Percentiles rank a stretch among this genome's conserved stretches.
phyloP scores from a whole-genome alignment of 1,139 yeast genomes.

The Lodderomyces pseudojiufengensis region DNA sequence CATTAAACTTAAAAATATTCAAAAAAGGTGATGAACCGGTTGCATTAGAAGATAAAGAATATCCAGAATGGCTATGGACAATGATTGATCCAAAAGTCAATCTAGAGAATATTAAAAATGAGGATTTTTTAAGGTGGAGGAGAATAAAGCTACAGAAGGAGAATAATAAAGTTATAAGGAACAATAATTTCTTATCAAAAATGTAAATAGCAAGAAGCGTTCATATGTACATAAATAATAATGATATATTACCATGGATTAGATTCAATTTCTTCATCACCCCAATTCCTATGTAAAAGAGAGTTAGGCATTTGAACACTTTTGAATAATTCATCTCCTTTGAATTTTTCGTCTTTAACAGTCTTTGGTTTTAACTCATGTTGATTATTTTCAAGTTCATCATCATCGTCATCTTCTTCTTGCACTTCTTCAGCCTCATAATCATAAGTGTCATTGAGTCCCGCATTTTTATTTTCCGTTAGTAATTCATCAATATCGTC shows the following conservation, averaged over 20 bases:
- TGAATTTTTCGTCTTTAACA: constrained; percentile 16
- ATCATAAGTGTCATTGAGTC: constrained; percentile 34
- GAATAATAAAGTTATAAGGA: constrained; percentile 69
- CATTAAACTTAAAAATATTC: constrained; percentile 68
- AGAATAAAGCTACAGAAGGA: constrained; percentile 62
- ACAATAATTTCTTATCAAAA: constrained; percentile 67
- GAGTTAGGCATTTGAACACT: constrained; percentile 49
- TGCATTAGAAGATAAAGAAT: constrained; percentile 82
- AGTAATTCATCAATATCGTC: constrained; percentile 63
- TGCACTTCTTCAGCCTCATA: constrained; percentile 24
- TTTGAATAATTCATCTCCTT: constrained; percentile 51
- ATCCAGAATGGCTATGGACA: constrained; percentile 97
- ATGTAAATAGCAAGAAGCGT: constrained; percentile 24
- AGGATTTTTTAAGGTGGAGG: constrained; percentile 65
- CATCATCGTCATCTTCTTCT: constrained; percentile 14
- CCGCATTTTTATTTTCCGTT: constrained; percentile 28
- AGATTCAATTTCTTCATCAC: constrained; percentile 37
- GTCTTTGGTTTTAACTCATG: constrained; percentile 4
- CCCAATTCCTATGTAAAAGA: constrained; percentile 51
- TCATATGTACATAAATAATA: constrained; percentile 3
- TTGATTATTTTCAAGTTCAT: constrained; percentile 12
- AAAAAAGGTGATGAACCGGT: constrained; percentile 86
- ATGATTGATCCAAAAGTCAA: constrained; percentile 62
- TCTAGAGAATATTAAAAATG: constrained; percentile 48
- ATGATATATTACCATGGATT: constrained; percentile 42